phyloP scores from a whole-genome alignment of 1,284 basidiomycete species.

The Cystobasidium slooffiae region DNA sequence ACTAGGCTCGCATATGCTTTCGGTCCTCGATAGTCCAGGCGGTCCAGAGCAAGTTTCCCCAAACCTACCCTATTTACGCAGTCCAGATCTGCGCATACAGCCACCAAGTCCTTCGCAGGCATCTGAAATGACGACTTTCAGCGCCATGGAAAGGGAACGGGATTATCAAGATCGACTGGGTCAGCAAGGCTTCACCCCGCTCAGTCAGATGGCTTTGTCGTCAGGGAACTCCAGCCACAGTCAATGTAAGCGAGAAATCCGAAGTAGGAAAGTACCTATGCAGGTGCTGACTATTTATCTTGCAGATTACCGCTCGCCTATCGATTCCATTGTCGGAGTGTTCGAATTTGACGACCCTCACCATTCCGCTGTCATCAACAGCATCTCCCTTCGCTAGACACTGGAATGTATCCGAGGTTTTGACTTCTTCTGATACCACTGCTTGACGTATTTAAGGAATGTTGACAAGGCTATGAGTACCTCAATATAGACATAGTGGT shows the following conservation, averaged over 20 bases:
- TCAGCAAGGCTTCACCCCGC: slow-evolving; percentile 26
- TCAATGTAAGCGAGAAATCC: slow-evolving; percentile 6
- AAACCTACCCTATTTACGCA: slow-evolving; percentile 9
- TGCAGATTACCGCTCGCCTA: slow-evolving; percentile 39
- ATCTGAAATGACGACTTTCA: neutral
- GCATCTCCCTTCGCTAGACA: slow-evolving; percentile 3
- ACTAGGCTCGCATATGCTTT: slow-evolving; percentile 30
- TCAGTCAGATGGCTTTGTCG: slow-evolving; percentile 22
- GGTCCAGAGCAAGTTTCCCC: neutral
- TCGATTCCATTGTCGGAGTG: slow-evolving; percentile 37
- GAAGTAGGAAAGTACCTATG: neutral
- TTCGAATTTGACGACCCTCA: slow-evolving; percentile 36
- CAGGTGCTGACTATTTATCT: neutral
- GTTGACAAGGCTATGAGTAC: too few species aligned
- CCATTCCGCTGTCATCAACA: slow-evolving; percentile 12
- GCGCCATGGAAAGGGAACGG: slow-evolving; percentile 13
- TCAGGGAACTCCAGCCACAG: slow-evolving; percentile 6
- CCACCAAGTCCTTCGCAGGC: slow-evolving; percentile 34
- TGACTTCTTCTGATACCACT: too few species aligned
- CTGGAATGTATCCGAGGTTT: neutral
- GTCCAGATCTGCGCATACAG: slow-evolving; percentile 25
- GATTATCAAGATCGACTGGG: slow-evolving; percentile 20
- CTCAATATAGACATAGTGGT: too few species aligned
- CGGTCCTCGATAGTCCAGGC: slow-evolving; percentile 24
- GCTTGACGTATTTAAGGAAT: too few species aligned